A percentile compares a stretch with the other conserved stretches of the same genome.
phyloP scores from a whole-genome alignment of 1,284 basidiomycete genomes.

The Boletus albobrunnescens region DNA sequence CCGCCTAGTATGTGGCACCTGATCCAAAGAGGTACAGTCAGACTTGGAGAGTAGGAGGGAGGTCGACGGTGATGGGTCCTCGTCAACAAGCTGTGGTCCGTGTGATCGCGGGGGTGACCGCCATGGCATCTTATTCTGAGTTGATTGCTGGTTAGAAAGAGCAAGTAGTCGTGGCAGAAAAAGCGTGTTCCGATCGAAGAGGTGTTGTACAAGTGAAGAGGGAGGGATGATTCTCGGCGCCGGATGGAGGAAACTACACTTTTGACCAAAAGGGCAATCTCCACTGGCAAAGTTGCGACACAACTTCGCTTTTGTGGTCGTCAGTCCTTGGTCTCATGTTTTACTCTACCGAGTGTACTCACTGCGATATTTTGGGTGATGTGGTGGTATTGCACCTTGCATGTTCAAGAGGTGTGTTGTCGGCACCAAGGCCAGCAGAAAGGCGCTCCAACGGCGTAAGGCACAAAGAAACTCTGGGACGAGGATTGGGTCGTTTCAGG shows the following conservation, averaged over 20 bases:
- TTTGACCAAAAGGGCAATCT: conserved; percentile 26
- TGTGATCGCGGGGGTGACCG: conserved; percentile 5
- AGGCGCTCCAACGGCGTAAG: background rate
- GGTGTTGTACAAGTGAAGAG: conserved; percentile 11
- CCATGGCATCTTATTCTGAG: conserved; percentile 1
- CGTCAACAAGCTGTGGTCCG: conserved; percentile 13
- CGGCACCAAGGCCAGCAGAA: background rate
- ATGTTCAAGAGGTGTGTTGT: conserved; percentile 6
- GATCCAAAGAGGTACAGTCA: conserved; percentile 14
- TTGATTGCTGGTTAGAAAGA: conserved; percentile 10
- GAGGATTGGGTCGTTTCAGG: conserved; percentile 1
- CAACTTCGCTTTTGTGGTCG: conserved; percentile 24
- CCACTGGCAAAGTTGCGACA: conserved; percentile 30
- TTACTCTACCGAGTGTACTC: conserved; percentile 17
- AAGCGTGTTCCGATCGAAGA: conserved; percentile 18
- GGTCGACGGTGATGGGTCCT: conserved; percentile 11
- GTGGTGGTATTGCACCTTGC: conserved; percentile 8
- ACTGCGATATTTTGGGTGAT: conserved; percentile 33
- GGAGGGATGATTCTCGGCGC: conserved; percentile 3
- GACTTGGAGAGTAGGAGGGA: conserved; percentile 27
- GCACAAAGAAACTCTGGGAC: background rate
- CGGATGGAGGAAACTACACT: conserved; percentile 34
- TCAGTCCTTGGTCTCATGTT: conserved; percentile 2
- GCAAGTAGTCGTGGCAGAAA: conserved; percentile 17
- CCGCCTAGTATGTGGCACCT: conserved; percentile 8